phyloP scores from a whole-genome alignment of 1,139 yeast genomes.

The Diutina neorugosa region DNA sequence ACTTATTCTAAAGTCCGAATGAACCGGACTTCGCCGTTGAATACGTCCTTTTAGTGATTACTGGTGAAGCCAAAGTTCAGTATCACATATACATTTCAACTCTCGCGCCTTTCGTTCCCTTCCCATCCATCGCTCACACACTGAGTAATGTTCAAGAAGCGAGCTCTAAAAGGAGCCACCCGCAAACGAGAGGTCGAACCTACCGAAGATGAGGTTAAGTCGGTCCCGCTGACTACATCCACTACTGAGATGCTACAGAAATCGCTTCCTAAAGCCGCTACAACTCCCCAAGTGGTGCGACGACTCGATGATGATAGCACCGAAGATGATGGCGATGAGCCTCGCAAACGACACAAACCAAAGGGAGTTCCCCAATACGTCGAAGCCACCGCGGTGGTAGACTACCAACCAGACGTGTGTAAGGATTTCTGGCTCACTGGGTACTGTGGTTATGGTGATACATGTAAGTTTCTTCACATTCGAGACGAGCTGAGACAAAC shows the following conservation, averaged over 20 bases:
- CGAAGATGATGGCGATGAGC: not conserved
- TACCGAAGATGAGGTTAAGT: not conserved
- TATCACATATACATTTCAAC: too few species aligned
- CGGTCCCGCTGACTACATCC: not conserved
- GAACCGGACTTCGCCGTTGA: too few species aligned
- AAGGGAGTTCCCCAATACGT: not conserved
- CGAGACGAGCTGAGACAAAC: conserved; percentile 77
- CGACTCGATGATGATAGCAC: not conserved
- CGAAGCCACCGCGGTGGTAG: conserved; percentile 34
- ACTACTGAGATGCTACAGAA: not conserved
- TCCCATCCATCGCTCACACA: not conserved
- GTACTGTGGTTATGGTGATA: conserved; percentile 94
- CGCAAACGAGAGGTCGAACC: not conserved
- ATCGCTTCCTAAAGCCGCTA: not conserved
- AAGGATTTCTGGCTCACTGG: conserved; percentile 90
- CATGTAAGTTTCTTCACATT: conserved; percentile 90
- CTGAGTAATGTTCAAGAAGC: not conserved
- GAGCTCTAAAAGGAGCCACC: not conserved
- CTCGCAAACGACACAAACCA: not conserved
- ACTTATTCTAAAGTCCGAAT: too few species aligned
- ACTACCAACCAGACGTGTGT: conserved; percentile 90
- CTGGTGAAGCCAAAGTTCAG: too few species aligned
- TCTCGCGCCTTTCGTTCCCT: too few species aligned
- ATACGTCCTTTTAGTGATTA: too few species aligned
- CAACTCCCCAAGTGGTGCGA: not conserved